Base-by-base conservation (phyloP, 2,329 filamentous ascomycete species). In the Taxawa tesnikishii region DNA sequence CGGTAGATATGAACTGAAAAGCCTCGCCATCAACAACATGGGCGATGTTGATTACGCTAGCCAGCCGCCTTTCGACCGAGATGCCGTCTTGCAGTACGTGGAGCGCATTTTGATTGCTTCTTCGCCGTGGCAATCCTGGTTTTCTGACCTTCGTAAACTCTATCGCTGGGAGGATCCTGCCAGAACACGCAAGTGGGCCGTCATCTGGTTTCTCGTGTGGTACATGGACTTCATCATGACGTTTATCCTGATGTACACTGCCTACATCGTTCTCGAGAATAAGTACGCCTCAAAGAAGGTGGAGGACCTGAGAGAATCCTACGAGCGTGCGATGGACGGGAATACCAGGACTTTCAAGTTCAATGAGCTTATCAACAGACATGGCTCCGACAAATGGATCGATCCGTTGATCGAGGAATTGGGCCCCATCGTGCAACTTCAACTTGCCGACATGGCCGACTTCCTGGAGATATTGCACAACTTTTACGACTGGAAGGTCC, bases 21-120 rank as follows among this genome's bases (percentile, higher is more conserved):
- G 16, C 23, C 29, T 33, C 13, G 35, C 34, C 16, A 25, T 32
- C 27, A 35, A 38, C n/a, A 18, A 25, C 14, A 33, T 41, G 56
- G 49, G 44, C 43, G 26, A 43, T 49, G 19, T 40, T 55, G 49
- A 51, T 18, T 54, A 51, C 28, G 47, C 44, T 15, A 41, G 46
- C 1, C 49, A 47, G 15, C 52, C 49, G 13, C 50, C 49, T 2
- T 57, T 58, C 33, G 53, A 58, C 28, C 34, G 54, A 15, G 53
- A 57, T 35, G 46, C 46, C 18, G 38, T 56, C 4, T 43, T 49
- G n/a, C 43, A 44, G 15, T 48, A 55, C 26, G 29, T 57, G 14
- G 55, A 60, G 35, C 51, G 58, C 12, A 38, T 62, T 4, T 41
- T 59, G 13, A 53, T 60, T 34, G 54, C 53, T n/a, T 57, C 51